phyloP scores from a whole-genome alignment of 371 early-diverging fungal genomes.

The Syncephalis fuscata region DNA sequence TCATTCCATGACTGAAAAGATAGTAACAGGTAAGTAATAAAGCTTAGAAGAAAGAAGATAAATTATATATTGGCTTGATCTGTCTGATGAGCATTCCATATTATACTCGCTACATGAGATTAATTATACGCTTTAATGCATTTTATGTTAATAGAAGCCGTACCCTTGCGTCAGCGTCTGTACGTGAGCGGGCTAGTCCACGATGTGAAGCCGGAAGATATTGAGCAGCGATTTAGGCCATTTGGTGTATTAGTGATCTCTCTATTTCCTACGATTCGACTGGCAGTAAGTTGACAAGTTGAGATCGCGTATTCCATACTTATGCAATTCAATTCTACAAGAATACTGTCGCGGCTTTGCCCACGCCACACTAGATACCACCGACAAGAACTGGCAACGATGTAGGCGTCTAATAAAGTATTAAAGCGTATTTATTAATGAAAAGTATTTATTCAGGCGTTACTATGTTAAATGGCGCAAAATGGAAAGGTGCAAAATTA shows the following conservation, averaged over 20 bases:
- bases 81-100: too few relatives aligned
- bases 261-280: conserved; percentile 20
- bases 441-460: conserved; percentile 17
- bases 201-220: conserved; percentile 29
- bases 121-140: too few relatives aligned
- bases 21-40: too few relatives aligned
- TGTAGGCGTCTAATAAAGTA: conserved; percentile 20
- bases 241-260: conserved; percentile 49
- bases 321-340: conserved; percentile 3
- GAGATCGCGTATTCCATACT: background rate
- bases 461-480: conserved; percentile 52
- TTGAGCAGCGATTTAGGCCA: conserved; percentile 43
- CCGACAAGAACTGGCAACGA: conserved; percentile 37
- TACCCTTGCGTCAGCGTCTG: conserved; percentile 24
- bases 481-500: conserved; percentile 68
- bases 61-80: too few relatives aligned
- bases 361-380: conserved; percentile 45
- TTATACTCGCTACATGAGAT: too few relatives aligned
- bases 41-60: too few relatives aligned
- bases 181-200: conserved; percentile 57
- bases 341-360: conserved; percentile 56
- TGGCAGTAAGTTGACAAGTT: conserved; percentile 3
- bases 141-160: background rate
- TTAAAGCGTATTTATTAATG: background rate
- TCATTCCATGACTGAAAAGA: too few relatives aligned